These are phyloP conservation scores for Yarrowia sp. DNA, from an alignment of 805 yeast genomes.

Conservation along the genomic window DNA sequence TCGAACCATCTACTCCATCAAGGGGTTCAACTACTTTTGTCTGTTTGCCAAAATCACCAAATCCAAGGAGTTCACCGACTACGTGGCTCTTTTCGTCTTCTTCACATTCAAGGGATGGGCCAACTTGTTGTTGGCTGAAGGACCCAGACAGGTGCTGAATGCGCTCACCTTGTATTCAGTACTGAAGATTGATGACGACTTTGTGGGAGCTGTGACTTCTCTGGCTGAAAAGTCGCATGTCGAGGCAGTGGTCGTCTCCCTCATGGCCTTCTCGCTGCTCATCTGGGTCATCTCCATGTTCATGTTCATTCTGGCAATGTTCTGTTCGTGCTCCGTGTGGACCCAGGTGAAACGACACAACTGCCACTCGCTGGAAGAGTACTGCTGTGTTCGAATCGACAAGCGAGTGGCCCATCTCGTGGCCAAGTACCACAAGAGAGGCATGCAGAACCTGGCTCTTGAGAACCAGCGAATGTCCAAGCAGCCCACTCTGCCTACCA, in stretches of 20 bases:
- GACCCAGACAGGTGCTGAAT: conserved; percentile 87
- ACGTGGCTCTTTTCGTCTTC: conserved; percentile 69
- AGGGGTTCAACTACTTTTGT: conserved; percentile 71
- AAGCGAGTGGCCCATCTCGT: conserved; percentile 62
- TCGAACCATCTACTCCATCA: conserved; percentile 61
- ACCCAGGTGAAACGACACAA: conserved; percentile 54
- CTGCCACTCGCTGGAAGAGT: conserved; percentile 60
- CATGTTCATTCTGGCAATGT: conserved; percentile 61
- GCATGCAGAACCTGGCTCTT: conserved; percentile 45
- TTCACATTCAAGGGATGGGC: conserved; percentile 69
- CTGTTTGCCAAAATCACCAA: conserved; percentile 71
- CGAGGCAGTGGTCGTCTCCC: conserved; percentile 74
- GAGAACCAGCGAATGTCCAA: conserved; percentile 45
- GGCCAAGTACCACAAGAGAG: conserved; percentile 50
- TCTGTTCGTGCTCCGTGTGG: conserved; percentile 60
- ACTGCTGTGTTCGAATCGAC: conserved; percentile 67
- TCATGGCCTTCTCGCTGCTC: conserved; percentile 76
- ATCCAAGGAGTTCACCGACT: conserved; percentile 68
- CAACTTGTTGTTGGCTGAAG: conserved; percentile 72
- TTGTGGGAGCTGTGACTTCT: conserved; percentile 54
- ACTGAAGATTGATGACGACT: conserved; percentile 50
- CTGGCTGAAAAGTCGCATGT: conserved; percentile 67
- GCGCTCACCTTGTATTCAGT: conserved; percentile 72
- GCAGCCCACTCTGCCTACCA: conserved; percentile 47
- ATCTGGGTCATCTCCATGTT: conserved; percentile 75